Percentiles rank a stretch among this genome's conserved stretches.
Evolutionary conservation across 73 alveolate genomes (phyloP).

Genomic region (Tetrahymena borealis): DNA sequence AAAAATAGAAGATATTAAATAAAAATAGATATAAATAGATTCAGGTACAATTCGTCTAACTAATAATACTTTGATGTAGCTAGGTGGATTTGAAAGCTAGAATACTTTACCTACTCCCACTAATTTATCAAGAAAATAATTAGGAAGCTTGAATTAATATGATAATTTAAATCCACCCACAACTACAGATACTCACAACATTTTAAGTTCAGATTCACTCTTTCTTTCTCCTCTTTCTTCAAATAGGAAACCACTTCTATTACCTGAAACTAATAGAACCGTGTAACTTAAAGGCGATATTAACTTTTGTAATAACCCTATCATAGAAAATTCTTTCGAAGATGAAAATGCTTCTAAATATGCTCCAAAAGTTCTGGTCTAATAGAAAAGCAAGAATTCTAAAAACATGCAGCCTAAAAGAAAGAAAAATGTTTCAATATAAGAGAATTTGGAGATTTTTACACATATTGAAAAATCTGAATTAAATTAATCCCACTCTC

Average conservation of each 20-base stretch:
- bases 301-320: neutral
- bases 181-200: neutral
- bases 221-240: neutral
- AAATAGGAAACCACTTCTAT: neutral
- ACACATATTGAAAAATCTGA: neutral
- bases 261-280: neutral
- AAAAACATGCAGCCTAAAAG: no score
- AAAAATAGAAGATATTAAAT: neutral
- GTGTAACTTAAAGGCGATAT: neutral
- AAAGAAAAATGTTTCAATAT: neutral
- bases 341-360: neutral
- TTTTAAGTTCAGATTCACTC: neutral
- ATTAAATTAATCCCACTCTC: neutral
- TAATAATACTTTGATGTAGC: neutral
- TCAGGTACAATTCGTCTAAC: neutral
- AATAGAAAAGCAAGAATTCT: neutral
- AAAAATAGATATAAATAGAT: neutral
- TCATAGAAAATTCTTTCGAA: neutral
- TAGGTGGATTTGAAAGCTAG: neutral
- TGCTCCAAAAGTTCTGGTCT: neutral
- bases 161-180: no score
- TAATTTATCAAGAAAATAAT: no score
- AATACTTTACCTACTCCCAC: no score
- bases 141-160: no score
- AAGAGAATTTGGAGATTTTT: no score